Evolutionary conservation across 768 basidiomycete genomes (phyloP).

Genomic region (Lactarius sp.): DNA sequence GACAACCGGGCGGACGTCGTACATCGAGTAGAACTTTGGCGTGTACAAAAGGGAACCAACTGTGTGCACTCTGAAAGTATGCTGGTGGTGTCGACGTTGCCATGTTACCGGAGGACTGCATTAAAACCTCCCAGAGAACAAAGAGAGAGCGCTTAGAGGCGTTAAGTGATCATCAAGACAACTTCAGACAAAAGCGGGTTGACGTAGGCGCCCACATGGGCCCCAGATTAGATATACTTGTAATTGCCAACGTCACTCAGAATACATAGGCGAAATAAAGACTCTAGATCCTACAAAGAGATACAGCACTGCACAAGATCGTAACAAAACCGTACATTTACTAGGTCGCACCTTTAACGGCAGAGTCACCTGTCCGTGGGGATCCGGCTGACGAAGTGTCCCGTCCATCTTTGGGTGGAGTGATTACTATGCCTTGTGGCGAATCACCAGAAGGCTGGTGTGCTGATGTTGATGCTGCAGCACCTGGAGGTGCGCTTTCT

Average conservation of each 20-base stretch:
- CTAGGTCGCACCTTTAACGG: conserved; percentile 5
- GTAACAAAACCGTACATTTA: neutral
- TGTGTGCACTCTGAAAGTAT: too few relatives aligned
- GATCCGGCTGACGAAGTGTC: neutral
- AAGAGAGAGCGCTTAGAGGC: neutral
- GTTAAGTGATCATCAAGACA: neutral
- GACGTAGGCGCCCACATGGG: neutral
- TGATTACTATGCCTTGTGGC: neutral
- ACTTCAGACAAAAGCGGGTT: neutral
- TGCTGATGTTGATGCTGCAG: neutral
- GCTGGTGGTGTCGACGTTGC: neutral
- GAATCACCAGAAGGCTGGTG: neutral
- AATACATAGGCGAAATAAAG: conserved; percentile 16
- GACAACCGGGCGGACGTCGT: neutral
- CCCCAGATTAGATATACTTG: neutral
- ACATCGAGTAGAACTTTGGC: conserved; percentile 4
- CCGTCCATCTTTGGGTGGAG: neutral
- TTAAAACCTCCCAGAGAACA: conserved; percentile 4
- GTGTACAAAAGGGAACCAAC: neutral
- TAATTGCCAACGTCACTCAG: neutral
- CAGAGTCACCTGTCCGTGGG: neutral
- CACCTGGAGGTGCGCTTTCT: neutral
- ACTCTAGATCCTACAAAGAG: conserved; percentile 22
- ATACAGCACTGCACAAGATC: conserved; percentile 19
- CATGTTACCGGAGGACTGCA: neutral